These are phyloP conservation scores for Populus euphratica DNA, from an alignment of 345 rosid species.

Conservation along the genomic window DNA sequence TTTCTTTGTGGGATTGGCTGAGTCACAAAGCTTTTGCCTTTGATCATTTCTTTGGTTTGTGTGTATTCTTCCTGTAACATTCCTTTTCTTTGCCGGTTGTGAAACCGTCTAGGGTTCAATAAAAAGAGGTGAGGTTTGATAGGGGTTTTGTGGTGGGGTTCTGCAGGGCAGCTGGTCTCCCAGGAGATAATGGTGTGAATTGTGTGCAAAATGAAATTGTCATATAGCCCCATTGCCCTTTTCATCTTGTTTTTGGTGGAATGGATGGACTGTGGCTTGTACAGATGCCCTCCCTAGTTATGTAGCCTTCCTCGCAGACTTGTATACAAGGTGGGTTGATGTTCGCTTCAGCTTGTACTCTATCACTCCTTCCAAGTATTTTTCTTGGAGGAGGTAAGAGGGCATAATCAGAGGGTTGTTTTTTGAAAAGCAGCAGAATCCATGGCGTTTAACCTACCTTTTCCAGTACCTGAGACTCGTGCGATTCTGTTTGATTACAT, in stretches of 20 bases:
- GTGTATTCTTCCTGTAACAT: too few relatives aligned
- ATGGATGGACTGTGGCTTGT: conserved; percentile 67
- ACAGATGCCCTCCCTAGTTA: conserved; percentile 50
- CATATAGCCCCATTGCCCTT: conserved; percentile 59
- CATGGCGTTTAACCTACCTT: conserved; percentile 48
- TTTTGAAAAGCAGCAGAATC: conserved; percentile 20
- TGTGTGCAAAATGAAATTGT: conserved; percentile 54
- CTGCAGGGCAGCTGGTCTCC: conserved; percentile 60
- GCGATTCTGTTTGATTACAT: conserved; percentile 53
- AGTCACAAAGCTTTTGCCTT: background rate
- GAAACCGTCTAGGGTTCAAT: background rate
- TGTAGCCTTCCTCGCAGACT: conserved; percentile 58
- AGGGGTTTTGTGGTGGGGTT: conserved; percentile 8
- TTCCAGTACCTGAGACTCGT: conserved; percentile 35
- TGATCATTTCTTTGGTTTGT: background rate
- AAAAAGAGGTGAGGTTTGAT: background rate
- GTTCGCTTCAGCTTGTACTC: background rate
- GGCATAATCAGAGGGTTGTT: background rate
- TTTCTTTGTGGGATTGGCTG: background rate
- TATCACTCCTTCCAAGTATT: background rate
- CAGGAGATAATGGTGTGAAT: conserved; percentile 48
- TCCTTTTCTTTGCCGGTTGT: background rate
- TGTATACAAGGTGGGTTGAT: conserved; percentile 45
- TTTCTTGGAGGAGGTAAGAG: background rate
- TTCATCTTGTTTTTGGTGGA: conserved; percentile 50